A percentile compares a stretch with the other conserved stretches of the same genome.
phyloP scores from a whole-genome alignment of 768 basidiomycete species.

The Termitomyces sp. region DNA sequence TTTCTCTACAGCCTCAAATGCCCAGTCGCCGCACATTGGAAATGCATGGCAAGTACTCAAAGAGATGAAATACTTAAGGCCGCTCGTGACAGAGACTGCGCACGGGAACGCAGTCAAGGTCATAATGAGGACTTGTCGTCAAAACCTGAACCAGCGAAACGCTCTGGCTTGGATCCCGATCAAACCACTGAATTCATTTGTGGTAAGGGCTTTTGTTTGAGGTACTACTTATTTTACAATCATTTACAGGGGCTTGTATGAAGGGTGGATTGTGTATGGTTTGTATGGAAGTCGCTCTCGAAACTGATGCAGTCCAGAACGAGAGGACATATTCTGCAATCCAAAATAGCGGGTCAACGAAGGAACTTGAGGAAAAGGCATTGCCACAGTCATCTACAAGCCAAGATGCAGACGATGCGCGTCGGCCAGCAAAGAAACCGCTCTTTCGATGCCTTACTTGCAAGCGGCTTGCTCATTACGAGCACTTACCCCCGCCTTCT shows the following conservation, averaged over 20 bases:
- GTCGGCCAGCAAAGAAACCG: conserved; percentile 19
- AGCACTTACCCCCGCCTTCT: conserved; percentile 53
- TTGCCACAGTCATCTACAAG: background rate
- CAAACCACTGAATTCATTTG: conserved; percentile 81
- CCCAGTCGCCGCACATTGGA: conserved; percentile 73
- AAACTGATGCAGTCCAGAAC: conserved; percentile 26
- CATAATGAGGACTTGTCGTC: conserved; percentile 15
- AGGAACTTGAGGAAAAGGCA: conserved; percentile 7
- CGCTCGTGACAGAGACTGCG: conserved; percentile 45
- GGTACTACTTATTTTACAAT: background rate
- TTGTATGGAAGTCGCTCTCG: conserved; percentile 54
- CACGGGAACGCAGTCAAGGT: conserved; percentile 26
- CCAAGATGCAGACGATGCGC: background rate
- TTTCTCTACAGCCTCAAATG: conserved; percentile 51
- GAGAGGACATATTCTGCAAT: conserved; percentile 6
- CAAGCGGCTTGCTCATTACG: conserved; percentile 79
- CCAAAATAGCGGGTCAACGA: conserved; percentile 23
- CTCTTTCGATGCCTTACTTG: conserved; percentile 82
- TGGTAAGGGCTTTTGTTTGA: conserved; percentile 24
- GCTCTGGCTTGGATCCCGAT: conserved; percentile 36
- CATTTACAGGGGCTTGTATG: conserved; percentile 44
- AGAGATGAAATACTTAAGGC: conserved; percentile 71
- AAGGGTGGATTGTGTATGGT: conserved; percentile 78
- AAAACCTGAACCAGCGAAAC: conserved; percentile 33
- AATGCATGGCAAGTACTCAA: conserved; percentile 58